phyloP scores from a whole-genome alignment of 805 yeast genomes.

The Pichia phayaonensis region DNA sequence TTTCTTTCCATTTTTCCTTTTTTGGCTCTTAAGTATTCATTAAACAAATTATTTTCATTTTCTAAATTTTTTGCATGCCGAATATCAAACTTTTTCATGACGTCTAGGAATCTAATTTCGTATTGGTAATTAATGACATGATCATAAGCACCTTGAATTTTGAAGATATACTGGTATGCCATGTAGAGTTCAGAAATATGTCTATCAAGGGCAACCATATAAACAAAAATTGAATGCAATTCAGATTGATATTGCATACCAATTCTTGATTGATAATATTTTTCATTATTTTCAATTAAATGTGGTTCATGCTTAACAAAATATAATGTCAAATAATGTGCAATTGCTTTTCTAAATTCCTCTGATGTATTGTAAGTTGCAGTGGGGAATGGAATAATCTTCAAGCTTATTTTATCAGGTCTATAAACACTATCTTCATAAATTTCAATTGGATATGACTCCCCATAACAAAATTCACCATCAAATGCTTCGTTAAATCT shows the following conservation, averaged over 20 bases:
- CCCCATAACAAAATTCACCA: neutral
- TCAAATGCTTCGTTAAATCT: neutral
- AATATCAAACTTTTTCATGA: neutral
- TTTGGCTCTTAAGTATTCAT: neutral
- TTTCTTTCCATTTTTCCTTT: neutral
- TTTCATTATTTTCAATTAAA: neutral
- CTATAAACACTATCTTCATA: neutral
- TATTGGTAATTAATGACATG: neutral
- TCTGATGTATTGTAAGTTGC: neutral
- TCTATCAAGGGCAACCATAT: neutral
- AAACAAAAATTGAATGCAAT: neutral
- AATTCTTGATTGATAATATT: neutral
- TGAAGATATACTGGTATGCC: neutral
- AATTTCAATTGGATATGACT: neutral
- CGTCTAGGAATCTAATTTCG: neutral
- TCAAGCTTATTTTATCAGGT: neutral
- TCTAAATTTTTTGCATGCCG: neutral
- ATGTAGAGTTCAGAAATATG: neutral
- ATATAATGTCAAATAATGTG: neutral
- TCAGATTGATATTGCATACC: neutral
- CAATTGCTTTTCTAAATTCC: neutral
- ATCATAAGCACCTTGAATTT: neutral
- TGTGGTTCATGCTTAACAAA: neutral
- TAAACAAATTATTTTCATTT: neutral
- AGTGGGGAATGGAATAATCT: neutral